These are phyloP conservation scores for Colletotrichum sublineola DNA, from an alignment of 2,329 filamentous ascomycete species.

Conservation along the genomic window DNA sequence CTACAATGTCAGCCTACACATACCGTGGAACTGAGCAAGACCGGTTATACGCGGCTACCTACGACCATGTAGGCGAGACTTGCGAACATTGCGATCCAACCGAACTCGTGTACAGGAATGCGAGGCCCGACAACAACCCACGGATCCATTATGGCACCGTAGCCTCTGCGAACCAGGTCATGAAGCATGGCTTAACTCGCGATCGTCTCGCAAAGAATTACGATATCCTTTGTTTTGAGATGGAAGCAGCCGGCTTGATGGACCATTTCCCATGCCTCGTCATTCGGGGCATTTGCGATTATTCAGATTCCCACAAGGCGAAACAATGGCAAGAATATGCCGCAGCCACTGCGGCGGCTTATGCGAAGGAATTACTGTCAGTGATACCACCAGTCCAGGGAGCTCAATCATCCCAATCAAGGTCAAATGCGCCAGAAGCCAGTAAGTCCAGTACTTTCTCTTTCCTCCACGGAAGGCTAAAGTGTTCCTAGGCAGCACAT, in stretches of 20 bases:
- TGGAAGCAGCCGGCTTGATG: neutral
- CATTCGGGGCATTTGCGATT: constrained; percentile 54
- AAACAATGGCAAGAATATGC: constrained; percentile 53
- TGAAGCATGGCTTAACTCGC: constrained; percentile 47
- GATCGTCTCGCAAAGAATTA: neutral
- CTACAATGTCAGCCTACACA: neutral
- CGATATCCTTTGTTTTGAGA: neutral
- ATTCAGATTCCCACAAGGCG: constrained; percentile 54
- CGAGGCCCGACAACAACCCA: neutral
- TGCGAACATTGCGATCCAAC: neutral
- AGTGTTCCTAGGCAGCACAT: too few relatives aligned
- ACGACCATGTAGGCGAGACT: constrained; percentile 1
- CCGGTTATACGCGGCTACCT: neutral
- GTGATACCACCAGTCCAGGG: neutral
- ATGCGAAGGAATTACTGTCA: constrained; percentile 14
- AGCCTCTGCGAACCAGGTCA: constrained; percentile 21
- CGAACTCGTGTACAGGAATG: neutral
- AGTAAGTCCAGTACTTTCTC: too few relatives aligned
- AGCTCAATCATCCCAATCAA: too few relatives aligned
- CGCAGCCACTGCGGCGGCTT: constrained; percentile 49
- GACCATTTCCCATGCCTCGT: constrained; percentile 48
- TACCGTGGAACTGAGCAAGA: neutral
- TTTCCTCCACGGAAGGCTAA: too few relatives aligned
- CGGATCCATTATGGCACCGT: constrained; percentile 35
- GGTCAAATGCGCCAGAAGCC: too few relatives aligned